Evolutionary conservation across 306 rosid species (phyloP), one percentile per base, ranked within the genome.

Genomic region (Cucurbita ficifolia): DNA sequence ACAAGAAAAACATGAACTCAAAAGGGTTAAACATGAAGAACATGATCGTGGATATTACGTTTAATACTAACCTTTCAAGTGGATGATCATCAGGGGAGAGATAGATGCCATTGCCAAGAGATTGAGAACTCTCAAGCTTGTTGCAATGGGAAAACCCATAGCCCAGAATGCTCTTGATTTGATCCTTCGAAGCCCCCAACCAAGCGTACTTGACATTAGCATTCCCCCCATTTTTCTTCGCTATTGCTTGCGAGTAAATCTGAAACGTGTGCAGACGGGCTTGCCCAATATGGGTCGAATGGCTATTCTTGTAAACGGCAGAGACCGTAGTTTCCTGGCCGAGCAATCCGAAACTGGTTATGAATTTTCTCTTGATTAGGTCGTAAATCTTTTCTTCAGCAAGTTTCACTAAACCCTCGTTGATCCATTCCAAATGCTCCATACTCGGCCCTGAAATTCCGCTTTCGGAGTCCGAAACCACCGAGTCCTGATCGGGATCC

Each of bases 191-290:
- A 5, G 86, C 81, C 0, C 85, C 84, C 29, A 75, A 88, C 99
- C 99, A 94, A 45, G 91, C 96, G 29, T 84, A 85, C 40, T 59
- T 84, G 6, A 89, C 82, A 67, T 88, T 89, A 43, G 96, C 87
- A 80, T 82, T 48, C 1, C 96, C 97, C 0, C 63, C 81, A 38
- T 81, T 81, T 58, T 82, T 83, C 49, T 72, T 77, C 64, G 73
- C 85, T 11, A 72, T 39, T 2, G 97, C 97, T 43, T 78, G 82
- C 48, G 59, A 53, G 80, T 84, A 88, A 50, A 91, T 73, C 83
- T 76, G 88, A 74, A 91, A 94, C 36, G 89, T 60, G n/a, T 79
- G 84, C 24, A 76, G 39, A 71, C 88, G 86, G 2, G 99, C 99
- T 18, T 76, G 83, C 0, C 80, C 83, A 71, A 80, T 75, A 12